Percentiles rank a stretch among this genome's conserved stretches.
Conservation (phyloP, 2,329 filamentous ascomycete genomes). For the Hypoxylon sp. region DNA sequence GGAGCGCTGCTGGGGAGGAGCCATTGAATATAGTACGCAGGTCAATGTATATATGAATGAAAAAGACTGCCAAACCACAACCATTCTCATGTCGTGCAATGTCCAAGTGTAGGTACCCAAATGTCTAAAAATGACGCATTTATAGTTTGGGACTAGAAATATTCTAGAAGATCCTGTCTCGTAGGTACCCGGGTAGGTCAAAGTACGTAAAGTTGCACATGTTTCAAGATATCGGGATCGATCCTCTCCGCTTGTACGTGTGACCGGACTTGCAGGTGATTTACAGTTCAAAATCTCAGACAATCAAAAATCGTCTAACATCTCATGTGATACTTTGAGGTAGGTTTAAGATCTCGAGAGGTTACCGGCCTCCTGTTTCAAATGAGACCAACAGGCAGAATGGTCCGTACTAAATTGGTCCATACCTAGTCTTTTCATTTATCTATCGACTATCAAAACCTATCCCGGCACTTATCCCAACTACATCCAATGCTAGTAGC, state of each 20-base stretch:
- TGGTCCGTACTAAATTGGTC: conserved; percentile 3
- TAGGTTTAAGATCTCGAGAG: not conserved
- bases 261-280: not conserved
- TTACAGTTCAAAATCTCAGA: not conserved
- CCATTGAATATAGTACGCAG: conserved; percentile 33
- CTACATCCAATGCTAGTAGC: conserved; percentile 23
- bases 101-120: not conserved
- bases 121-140: not conserved
- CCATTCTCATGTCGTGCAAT: conserved; percentile 1
- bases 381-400: not conserved
- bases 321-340: not conserved
- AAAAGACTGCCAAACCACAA: conserved; percentile 10
- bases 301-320: not conserved
- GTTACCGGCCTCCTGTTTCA: not conserved
- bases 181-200: not conserved
- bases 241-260: not conserved
- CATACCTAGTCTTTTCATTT: conserved; percentile 31
- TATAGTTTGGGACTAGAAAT: not conserved
- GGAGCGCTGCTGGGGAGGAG: conserved; percentile 13
- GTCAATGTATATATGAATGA: conserved; percentile 30
- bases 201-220: not conserved
- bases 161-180: not conserved
- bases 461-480: conserved; percentile 20
- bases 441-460: conserved; percentile 33
- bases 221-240: not conserved